A percentile compares a stretch with the other conserved stretches of the same genome.
Evolutionary conservation across 1,139 yeast genomes (phyloP).

Genomic region (Zygoascus meyerae): DNA sequence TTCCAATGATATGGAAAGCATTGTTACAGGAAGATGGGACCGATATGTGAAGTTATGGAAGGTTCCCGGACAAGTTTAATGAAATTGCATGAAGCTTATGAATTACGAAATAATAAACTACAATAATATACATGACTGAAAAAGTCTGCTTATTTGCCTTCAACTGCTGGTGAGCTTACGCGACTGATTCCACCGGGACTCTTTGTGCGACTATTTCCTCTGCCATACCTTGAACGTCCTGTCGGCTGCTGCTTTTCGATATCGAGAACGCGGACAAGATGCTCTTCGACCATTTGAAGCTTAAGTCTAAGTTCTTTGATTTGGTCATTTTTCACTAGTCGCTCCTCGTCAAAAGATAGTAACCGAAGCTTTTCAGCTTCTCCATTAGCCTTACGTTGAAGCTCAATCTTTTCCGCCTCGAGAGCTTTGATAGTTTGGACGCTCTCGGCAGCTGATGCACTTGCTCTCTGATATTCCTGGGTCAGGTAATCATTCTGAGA

Average conservation of each 20-base stretch:
- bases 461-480: slow-evolving; percentile 58
- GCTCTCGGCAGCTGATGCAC: slow-evolving; percentile 50
- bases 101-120: neutral
- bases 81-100: too few relatives aligned
- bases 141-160: neutral
- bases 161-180: slow-evolving; percentile 12
- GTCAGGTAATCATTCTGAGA: slow-evolving; percentile 63
- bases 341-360: slow-evolving; percentile 29
- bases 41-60: slow-evolving; percentile 63
- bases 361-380: slow-evolving; percentile 25
- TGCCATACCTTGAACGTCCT: slow-evolving; percentile 31
- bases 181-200: slow-evolving; percentile 24
- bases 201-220: slow-evolving; percentile 27
- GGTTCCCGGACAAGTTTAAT: neutral
- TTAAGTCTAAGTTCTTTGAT: slow-evolving; percentile 27
- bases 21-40: slow-evolving; percentile 81
- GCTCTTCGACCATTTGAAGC: slow-evolving; percentile 32
- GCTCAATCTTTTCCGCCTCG: slow-evolving; percentile 32
- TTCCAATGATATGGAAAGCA: slow-evolving; percentile 36
- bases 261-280: slow-evolving; percentile 31
- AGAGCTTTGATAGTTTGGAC: slow-evolving; percentile 37
- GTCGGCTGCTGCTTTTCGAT: slow-evolving; percentile 27
- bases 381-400: slow-evolving; percentile 32
- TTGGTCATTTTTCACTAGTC: slow-evolving; percentile 27
- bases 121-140: neutral